Conservation (phyloP, 495 filamentous ascomycete species). For the Aspergillus steynii region DNA sequence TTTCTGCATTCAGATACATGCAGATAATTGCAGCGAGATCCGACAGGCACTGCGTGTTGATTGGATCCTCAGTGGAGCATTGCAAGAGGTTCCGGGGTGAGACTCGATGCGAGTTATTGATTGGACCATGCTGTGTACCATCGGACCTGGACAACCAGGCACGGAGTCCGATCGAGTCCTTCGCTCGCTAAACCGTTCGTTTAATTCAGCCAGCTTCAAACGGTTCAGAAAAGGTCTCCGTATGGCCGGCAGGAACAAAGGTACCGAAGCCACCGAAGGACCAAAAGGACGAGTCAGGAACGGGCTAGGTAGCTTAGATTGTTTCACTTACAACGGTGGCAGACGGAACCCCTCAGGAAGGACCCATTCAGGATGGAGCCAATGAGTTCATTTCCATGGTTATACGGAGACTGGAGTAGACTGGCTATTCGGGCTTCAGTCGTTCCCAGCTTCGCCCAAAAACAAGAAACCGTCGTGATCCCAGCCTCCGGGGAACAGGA, state of each 20-base stretch:
- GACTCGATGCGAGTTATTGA: background rate
- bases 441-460: background rate
- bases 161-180: background rate
- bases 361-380: background rate
- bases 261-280: background rate
- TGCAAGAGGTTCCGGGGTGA: background rate
- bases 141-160: background rate
- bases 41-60: background rate
- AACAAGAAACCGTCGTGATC: background rate
- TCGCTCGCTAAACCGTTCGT: background rate
- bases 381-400: no score
- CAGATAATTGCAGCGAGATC: no score
- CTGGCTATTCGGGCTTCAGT: background rate
- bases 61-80: background rate
- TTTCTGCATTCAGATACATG: background rate
- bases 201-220: background rate
- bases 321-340: background rate
- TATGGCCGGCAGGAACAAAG: background rate
- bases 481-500: background rate
- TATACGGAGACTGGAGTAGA: background rate
- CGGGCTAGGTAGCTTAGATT: background rate
- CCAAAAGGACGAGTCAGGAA: background rate
- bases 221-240: background rate
- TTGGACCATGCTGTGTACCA: background rate
- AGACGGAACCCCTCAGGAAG: background rate